Evolutionary conservation across 306 rosid genomes (phyloP).

Genomic region (Prunus padus): DNA sequence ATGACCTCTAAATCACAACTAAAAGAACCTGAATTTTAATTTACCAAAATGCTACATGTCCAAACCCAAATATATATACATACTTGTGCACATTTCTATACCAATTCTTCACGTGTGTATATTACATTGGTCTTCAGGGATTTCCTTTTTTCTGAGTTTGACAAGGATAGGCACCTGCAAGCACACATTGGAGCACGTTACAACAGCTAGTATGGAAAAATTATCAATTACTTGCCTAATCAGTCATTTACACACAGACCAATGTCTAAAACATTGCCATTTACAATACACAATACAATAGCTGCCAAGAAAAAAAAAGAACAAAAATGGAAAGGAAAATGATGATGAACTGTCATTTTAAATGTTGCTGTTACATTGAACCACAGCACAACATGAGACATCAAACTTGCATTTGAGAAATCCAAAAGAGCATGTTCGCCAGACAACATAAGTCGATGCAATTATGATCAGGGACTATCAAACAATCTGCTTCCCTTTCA

Average conservation of each 20-base stretch:
- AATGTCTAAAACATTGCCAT: neutral
- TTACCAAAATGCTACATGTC: constrained; percentile 18
- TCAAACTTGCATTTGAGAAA: neutral
- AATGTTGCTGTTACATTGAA: neutral
- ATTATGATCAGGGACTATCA: neutral
- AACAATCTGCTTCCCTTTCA: neutral
- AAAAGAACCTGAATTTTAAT: neutral
- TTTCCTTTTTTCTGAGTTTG: constrained; percentile 1
- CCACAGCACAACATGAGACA: neutral
- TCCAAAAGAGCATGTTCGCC: neutral
- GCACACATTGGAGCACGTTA: neutral
- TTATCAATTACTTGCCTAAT: neutral
- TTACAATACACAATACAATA: neutral
- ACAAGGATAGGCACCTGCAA: constrained; percentile 34
- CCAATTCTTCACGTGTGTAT: constrained; percentile 19
- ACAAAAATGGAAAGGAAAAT: neutral
- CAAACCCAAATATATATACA: constrained; percentile 33
- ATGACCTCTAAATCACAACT: neutral
- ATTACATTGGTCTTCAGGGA: constrained; percentile 14
- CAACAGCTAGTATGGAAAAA: neutral
- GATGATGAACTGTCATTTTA: neutral
- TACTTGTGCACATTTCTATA: constrained; percentile 8
- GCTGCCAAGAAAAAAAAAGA: neutral
- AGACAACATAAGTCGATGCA: neutral
- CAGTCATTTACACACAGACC: neutral